phyloP scores from a whole-genome alignment of 352 stramenopile species.

The Phytophthora vignae region DNA sequence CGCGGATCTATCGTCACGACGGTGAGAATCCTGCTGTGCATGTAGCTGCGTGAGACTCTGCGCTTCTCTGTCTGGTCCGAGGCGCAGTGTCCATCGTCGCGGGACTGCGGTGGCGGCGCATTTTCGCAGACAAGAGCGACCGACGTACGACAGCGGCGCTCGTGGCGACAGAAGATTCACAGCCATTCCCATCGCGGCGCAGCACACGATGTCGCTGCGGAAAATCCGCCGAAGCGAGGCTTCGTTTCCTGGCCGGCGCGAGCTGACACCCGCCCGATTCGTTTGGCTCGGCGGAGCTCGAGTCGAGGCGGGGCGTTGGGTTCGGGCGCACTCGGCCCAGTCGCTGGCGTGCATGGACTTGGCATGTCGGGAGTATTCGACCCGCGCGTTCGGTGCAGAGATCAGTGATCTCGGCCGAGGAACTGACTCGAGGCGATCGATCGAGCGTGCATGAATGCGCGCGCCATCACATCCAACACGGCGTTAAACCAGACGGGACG shows the following conservation, averaged over 20 bases:
- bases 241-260: neutral
- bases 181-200: conserved; percentile 2
- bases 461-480: conserved; percentile 15
- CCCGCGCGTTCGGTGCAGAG: neutral
- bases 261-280: conserved; percentile 7
- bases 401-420: conserved; percentile 6
- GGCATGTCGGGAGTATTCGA: conserved; percentile 34
- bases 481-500: conserved; percentile 25
- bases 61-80: neutral
- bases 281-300: conserved; percentile 1
- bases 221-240: conserved; percentile 22
- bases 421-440: conserved; percentile 18
- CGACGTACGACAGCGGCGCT: neutral
- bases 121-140: conserved; percentile 14
- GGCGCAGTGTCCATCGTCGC: conserved; percentile 2
- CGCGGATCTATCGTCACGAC: neutral
- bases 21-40: neutral
- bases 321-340: conserved; percentile 15
- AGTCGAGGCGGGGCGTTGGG: neutral
- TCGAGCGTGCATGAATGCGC: conserved; percentile 20
- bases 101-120: neutral
- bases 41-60: neutral
- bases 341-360: conserved; percentile 32
- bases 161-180: conserved; percentile 15
- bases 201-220: conserved; percentile 1